Evolutionary conservation across 75 land plant genomes (phyloP), one percentile per base, ranked within the genome.

Genomic region (Pinus albicaulis): DNA sequence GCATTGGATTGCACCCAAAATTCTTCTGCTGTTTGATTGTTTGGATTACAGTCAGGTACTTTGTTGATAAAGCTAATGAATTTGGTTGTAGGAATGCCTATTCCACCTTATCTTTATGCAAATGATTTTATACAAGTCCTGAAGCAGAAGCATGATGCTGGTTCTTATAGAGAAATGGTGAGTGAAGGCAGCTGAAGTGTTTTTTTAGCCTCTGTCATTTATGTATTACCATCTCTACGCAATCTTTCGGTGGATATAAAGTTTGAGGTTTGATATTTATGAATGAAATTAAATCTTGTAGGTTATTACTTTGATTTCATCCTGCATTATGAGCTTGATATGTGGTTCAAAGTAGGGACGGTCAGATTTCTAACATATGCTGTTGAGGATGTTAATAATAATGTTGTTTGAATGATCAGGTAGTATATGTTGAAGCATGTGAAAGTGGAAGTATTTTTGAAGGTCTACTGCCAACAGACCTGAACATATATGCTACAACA

Each of bases 391-490:
- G 3, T 68, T 22, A 68, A 7, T 38, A 66, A 38, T 38, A 38
- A 48, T 48, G 53, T 48, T 78, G n/a, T 79, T 64, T 56, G 22
- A 58, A n/a, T 36, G 34, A 57, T 17, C 84, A 93, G 96, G 93
- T 96, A 38, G 69, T 96, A 15, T 96, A 94, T 71, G 59, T 94
- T 41, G 98, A 96, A 74, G 99, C 99, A 53, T 96, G 99, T 81
- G 99, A 96, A 63, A 94, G 98, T 84, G 99, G 99, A 55, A 96
- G 99, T 57, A 84, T 96, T 17, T 92, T 96, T 59, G 95, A 96
- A 79, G 99, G 95, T 8, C 44, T 96, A 65, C 79, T 94, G 81
- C 97, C 94, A 14, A 81, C 83, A 19, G 88, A 85, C 55, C 64
- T 93, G 20, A 87, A 89, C 59, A 86, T 96, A 31, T 93, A 93